Percentiles rank a stretch among this genome's conserved stretches.
phyloP scores from a whole-genome alignment of 164 flowering plant genomes.

The Tetrastigma voinierianum region DNA sequence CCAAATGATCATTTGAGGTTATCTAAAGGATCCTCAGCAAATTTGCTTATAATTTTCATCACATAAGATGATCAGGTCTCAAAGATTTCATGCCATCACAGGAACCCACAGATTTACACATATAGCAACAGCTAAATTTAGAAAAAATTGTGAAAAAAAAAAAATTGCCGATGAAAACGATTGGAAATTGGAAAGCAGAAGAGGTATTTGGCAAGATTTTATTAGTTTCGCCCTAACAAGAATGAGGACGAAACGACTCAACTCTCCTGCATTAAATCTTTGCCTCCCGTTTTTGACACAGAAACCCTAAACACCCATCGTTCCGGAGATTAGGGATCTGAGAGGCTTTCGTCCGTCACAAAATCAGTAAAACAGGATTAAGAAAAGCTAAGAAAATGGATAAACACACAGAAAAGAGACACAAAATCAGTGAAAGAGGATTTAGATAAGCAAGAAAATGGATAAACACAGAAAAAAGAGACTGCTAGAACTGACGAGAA shows the following conservation, averaged over 20 bases:
- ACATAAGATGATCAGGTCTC: conserved; percentile 59
- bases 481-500: neutral
- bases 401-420: too few species aligned
- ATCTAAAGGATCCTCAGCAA: conserved; percentile 36
- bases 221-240: conserved; percentile 34
- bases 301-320: conserved; percentile 2
- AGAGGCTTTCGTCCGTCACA: conserved; percentile 11
- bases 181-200: neutral
- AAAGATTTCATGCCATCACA: conserved; percentile 71
- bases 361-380: neutral
- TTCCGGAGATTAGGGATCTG: conserved; percentile 9
- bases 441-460: neutral
- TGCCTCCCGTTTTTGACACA: conserved; percentile 8
- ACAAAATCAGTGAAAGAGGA: too few species aligned
- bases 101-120: conserved; percentile 24
- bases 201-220: conserved; percentile 21
- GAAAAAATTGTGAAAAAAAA: neutral
- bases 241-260: conserved; percentile 48
- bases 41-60: conserved; percentile 51
- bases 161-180: neutral
- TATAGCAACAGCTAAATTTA: neutral
- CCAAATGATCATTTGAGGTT: neutral
- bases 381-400: neutral
- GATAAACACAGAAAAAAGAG: neutral
- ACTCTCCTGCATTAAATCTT: conserved; percentile 28